These are phyloP conservation scores for Moesziomyces parantarcticus DNA, from an alignment of 1,284 basidiomycete species.

Conservation along the genomic window DNA sequence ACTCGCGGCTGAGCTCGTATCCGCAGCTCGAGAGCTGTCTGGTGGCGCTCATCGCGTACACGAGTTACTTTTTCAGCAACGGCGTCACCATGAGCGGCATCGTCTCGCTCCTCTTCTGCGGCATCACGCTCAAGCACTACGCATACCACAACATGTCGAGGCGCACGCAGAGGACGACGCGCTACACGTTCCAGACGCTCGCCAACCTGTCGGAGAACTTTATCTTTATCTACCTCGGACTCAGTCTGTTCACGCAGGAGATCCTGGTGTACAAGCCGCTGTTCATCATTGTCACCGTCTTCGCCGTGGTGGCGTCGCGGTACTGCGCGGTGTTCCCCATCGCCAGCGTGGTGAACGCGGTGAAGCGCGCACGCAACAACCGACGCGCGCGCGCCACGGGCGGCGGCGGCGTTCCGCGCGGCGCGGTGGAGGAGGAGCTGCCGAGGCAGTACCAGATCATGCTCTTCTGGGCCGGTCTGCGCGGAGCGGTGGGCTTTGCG, in stretches of 20 bases:
- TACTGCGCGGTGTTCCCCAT: constrained; percentile 97
- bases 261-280: constrained; percentile 91
- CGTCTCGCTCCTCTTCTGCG: constrained; percentile 96
- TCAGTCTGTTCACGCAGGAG: constrained; percentile 92
- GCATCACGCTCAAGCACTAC: constrained; percentile 98
- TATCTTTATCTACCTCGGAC: constrained; percentile 98
- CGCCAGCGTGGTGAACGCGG: constrained; percentile 91
- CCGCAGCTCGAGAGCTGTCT: constrained; percentile 89
- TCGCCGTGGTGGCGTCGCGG: constrained; percentile 91
- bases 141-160: constrained; percentile 99
- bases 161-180: constrained; percentile 91
- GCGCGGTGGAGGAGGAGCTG: constrained; percentile 50
- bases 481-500: constrained; percentile 96
- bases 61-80: constrained; percentile 96
- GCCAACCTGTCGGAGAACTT: constrained; percentile 89
- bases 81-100: constrained; percentile 95
- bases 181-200: constrained; percentile 75
- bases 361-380: constrained; percentile 85
- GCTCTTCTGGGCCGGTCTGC: constrained; percentile 97
- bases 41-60: constrained; percentile 92
- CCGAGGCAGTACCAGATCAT: constrained; percentile 67
- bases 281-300: constrained; percentile 76
- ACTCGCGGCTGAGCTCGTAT: constrained; percentile 86
- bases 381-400: constrained; percentile 43
- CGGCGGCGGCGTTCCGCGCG: constrained; percentile 42